These are phyloP conservation scores for Termitomyces heimii DNA, from an alignment of 768 basidiomycete genomes.

Conservation along the genomic window DNA sequence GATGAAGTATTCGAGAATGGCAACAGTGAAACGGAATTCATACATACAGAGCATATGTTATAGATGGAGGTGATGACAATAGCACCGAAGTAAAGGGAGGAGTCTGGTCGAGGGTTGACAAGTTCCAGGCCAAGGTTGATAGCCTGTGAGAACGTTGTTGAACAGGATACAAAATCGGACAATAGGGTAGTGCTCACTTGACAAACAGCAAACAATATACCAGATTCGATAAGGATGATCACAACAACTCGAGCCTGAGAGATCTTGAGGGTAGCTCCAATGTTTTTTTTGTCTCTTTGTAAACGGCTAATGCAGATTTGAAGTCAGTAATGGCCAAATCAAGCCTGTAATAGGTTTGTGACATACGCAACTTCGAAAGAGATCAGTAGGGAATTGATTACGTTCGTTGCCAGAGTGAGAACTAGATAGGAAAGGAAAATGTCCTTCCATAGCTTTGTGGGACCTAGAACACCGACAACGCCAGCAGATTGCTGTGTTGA, in stretches of 20 bases:
- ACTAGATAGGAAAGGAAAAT: conserved; percentile 8
- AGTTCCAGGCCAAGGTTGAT: conserved; percentile 11
- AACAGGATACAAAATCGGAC: too few species aligned
- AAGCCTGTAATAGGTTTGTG: not conserved
- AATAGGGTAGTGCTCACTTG: not conserved
- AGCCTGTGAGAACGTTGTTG: not conserved
- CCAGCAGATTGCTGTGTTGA: not conserved
- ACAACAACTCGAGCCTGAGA: not conserved
- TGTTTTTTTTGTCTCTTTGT: not conserved
- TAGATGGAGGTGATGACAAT: conserved; percentile 11
- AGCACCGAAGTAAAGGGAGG: conserved; percentile 8
- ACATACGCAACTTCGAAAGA: conserved; percentile 1
- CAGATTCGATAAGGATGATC: conserved; percentile 7
- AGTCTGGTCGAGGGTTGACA: not conserved
- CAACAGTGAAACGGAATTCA: not conserved
- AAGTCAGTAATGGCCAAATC: not conserved
- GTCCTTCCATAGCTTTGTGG: conserved; percentile 2
- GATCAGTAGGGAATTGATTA: conserved; percentile 1
- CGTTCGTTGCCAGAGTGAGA: conserved; percentile 8
- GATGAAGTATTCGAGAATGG: not conserved
- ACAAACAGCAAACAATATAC: conserved; percentile 4
- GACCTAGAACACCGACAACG: not conserved
- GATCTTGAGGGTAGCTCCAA: conserved; percentile 1
- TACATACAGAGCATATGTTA: conserved; percentile 6
- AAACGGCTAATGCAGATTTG: not conserved